These are phyloP conservation scores for Geosiphon pyriformis DNA, from an alignment of 192 early-diverging fungal genomes.

Conservation along the genomic window DNA sequence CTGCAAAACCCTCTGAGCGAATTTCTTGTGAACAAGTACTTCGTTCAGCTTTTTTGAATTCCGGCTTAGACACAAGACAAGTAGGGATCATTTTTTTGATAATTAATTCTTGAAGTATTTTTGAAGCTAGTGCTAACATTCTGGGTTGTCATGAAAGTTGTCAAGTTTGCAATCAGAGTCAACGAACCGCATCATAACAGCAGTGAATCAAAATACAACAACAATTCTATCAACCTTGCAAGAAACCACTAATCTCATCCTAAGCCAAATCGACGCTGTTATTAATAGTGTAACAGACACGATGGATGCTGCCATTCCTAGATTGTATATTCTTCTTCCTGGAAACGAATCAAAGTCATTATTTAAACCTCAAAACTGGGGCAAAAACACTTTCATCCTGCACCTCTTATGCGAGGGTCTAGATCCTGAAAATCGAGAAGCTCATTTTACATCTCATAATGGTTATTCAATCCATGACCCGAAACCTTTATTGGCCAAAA, in stretches of 20 bases:
- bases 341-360: neutral
- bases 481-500: neutral
- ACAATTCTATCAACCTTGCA: neutral
- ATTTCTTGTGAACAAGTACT: neutral
- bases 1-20: neutral
- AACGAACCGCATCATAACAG: neutral
- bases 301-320: conserved; percentile 1
- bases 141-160: too few relatives aligned
- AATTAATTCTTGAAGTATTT: neutral
- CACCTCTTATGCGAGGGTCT: neutral
- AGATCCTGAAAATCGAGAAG: neutral
- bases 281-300: neutral
- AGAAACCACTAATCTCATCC: neutral
- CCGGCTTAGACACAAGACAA: neutral
- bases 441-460: neutral
- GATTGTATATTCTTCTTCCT: conserved; percentile 35
- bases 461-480: neutral
- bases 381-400: neutral
- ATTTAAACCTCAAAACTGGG: neutral
- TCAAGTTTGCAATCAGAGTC: neutral
- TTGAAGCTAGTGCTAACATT: too few relatives aligned
- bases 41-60: neutral
- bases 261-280: neutral
- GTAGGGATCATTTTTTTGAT: neutral
- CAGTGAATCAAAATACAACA: neutral